Conservation (phyloP, 768 basidiomycete species). For the Panaeolus papilionaceus region DNA sequence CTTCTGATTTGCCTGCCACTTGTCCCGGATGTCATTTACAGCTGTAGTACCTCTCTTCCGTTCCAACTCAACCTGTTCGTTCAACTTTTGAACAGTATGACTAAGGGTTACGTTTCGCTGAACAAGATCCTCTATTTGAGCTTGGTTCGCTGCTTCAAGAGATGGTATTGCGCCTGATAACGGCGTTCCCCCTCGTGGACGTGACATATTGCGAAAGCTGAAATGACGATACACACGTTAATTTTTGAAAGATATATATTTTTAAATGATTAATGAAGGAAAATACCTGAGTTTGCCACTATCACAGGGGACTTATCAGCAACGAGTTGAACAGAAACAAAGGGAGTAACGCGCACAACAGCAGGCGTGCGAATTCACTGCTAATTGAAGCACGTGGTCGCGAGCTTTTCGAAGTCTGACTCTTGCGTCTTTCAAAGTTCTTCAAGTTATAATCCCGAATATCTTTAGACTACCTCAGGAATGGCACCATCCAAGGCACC, state of each 20-base stretch:
- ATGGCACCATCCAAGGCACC: constrained; percentile 71
- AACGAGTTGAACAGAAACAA: constrained; percentile 8
- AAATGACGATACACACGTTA: background rate
- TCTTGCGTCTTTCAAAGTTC: no score
- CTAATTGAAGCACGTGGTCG: constrained; percentile 26
- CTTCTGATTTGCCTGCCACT: constrained; percentile 58
- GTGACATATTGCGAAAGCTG: constrained; percentile 21
- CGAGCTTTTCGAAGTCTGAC: background rate
- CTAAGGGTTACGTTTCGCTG: constrained; percentile 71
- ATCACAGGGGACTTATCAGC: background rate
- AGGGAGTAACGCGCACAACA: background rate
- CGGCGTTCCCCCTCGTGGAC: constrained; percentile 27
- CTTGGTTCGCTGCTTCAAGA: constrained; percentile 64
- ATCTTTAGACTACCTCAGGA: background rate
- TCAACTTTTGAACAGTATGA: constrained; percentile 60
- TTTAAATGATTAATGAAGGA: background rate
- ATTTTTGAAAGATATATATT: background rate
- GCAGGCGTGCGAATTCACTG: constrained; percentile 1
- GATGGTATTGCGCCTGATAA: constrained; percentile 41
- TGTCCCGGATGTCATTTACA: constrained; percentile 49
- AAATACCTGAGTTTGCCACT: background rate
- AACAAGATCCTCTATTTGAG: constrained; percentile 78
- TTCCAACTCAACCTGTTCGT: constrained; percentile 53
- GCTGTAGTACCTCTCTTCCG: constrained; percentile 47
- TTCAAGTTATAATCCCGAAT: no score